Evolutionary conservation across 2,329 filamentous ascomycete species (phyloP), one percentile per base, ranked within the genome.

Genomic region (Chaetomium olivaceum): DNA sequence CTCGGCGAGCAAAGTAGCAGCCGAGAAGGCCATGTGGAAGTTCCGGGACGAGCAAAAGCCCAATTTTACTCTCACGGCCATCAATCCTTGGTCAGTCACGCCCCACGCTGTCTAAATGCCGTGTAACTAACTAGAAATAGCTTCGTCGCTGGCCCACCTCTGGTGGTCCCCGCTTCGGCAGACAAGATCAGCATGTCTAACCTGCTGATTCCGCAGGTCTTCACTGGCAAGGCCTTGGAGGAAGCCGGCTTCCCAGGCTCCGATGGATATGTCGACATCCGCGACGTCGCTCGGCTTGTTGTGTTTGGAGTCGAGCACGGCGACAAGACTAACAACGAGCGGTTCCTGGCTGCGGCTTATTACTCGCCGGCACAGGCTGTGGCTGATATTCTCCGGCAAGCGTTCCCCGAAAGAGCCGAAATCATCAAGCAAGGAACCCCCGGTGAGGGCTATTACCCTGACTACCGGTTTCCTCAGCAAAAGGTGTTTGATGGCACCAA

Each of bases 261-360:
- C 5, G 67, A 74, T 0, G 72, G 68, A 2, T 73, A 73, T 9
- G 78, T 83, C 16, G 81, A 83, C 66, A 79, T 82, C 0, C 75
- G 79, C 5, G 80, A 83, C 64, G 80, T 82, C 0, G 79, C 79
- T 2, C 72, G 74, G 8, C 72, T 80, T 51, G 72, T 79, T 16
- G 70, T 77, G 2, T 81, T 76, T 70, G 73, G 73, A 0, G 75
- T 76, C 23, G 76, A 78, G 63, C 71, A 81, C 36, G 71, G 77
- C 0, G 69, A 74, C 0, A 68, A 75, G 51, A 73, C 77, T 0
- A 71, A 81, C 63, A 78, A 79, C 2, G 74, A 83, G 70, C 73
- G 80, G 9, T 82, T 79, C 65, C 74, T 82, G 23, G 74, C 75
- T 0, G 72, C 73, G 43, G 70, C 70, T 0, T 74, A 73, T 3